Evolutionary conservation across 495 filamentous ascomycete genomes (phyloP).

Genomic region (Jackrogersella multiformis): DNA sequence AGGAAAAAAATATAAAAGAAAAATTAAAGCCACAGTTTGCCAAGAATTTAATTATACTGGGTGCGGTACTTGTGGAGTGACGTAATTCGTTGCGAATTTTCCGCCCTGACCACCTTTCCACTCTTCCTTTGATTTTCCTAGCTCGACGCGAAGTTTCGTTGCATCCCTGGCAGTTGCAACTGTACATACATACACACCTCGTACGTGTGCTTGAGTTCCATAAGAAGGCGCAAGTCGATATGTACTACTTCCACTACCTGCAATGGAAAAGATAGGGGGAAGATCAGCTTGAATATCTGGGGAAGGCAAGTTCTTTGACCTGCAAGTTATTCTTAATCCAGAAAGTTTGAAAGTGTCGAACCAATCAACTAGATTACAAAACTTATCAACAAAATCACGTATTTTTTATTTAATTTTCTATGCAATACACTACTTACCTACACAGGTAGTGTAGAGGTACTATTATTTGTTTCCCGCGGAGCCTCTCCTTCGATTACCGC

Average conservation of each 20-base stretch:
- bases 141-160: conserved; percentile 5
- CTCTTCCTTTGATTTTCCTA: conserved; percentile 34
- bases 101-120: conserved; percentile 34
- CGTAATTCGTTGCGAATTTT: conserved; percentile 46
- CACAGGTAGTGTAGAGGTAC: too few species aligned
- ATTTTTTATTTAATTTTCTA: conserved; percentile 9
- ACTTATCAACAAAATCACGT: conserved; percentile 1
- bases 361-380: conserved; percentile 2
- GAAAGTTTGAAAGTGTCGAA: neutral
- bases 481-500: conserved; percentile 29
- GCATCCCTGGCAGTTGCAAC: conserved; percentile 2
- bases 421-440: too few species aligned
- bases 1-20: conserved; percentile 7
- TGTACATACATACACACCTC: neutral
- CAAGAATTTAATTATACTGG: conserved; percentile 29
- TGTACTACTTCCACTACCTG: too few species aligned
- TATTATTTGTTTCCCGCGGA: conserved; percentile 16
- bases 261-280: neutral
- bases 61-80: conserved; percentile 46
- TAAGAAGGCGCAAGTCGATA: conserved; percentile 19
- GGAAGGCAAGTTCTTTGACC: conserved; percentile 9
- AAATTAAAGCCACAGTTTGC: conserved; percentile 35
- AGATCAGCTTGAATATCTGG: neutral
- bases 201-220: conserved; percentile 16
- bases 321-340: conserved; percentile 7